Conservation (phyloP, 805 yeast species). For the Starmerella floricola region DNA sequence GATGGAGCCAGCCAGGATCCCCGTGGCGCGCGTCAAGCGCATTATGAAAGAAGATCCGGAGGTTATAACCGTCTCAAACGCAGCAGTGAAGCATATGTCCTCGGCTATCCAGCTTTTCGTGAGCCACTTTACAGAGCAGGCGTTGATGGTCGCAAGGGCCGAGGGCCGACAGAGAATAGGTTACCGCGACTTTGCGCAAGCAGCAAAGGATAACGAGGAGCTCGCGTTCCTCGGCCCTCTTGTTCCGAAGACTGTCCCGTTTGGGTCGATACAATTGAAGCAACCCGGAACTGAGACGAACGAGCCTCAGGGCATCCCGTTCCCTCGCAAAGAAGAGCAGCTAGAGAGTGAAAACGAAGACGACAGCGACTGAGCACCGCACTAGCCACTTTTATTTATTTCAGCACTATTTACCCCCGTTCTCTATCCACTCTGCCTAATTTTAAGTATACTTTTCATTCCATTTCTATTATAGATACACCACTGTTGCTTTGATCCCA, state of each 20-base stretch:
- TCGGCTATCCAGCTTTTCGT: slow-evolving; percentile 69
- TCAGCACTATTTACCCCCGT: no score
- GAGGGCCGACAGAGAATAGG: slow-evolving; percentile 57
- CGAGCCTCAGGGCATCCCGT: slow-evolving; percentile 15
- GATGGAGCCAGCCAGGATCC: slow-evolving; percentile 32
- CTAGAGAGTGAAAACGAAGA: slow-evolving; percentile 18
- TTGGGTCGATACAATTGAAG: slow-evolving; percentile 7
- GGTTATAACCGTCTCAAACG: slow-evolving; percentile 50
- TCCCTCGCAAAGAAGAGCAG: slow-evolving; percentile 18
- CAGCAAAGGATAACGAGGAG: slow-evolving; percentile 47
- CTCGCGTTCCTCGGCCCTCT: slow-evolving; percentile 52
- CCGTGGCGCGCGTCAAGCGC: slow-evolving; percentile 56
- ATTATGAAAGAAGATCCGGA: slow-evolving; percentile 69
- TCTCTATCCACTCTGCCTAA: no score
- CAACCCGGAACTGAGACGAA: slow-evolving; percentile 12
- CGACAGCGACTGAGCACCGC: slow-evolving; percentile 11
- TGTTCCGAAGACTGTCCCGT: slow-evolving; percentile 39
- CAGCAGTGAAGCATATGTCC: slow-evolving; percentile 63
- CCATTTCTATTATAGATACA: no score
- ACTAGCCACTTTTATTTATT: no score
- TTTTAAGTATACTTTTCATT: no score
- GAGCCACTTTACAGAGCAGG: slow-evolving; percentile 59
- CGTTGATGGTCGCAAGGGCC: slow-evolving; percentile 49
- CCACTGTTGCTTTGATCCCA: no score
- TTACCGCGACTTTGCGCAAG: slow-evolving; percentile 57